A percentile compares a stretch with the other conserved stretches of the same genome.
phyloP scores from a whole-genome alignment of 1,284 basidiomycete genomes.

The Blastosporella zonata region DNA sequence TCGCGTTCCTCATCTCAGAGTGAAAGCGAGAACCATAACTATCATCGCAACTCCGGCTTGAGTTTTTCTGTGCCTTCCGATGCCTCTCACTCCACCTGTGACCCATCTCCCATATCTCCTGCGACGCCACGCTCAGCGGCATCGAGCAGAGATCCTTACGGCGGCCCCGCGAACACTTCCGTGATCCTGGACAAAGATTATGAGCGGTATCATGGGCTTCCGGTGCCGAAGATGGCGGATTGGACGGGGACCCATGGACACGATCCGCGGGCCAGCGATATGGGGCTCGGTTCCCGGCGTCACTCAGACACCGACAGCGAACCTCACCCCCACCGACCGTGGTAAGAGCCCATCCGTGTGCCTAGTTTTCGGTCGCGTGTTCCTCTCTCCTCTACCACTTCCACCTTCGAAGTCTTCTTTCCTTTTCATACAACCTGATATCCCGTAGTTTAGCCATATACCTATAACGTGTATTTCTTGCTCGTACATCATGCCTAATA shows the following conservation, averaged over 20 bases:
- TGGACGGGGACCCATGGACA: slow-evolving; percentile 10
- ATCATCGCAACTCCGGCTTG: slow-evolving; percentile 3
- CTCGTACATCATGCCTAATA: slow-evolving; percentile 6
- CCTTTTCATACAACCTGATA: slow-evolving; percentile 4
- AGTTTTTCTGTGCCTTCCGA: slow-evolving; percentile 28
- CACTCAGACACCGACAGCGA: slow-evolving; percentile 27
- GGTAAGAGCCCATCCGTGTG: slow-evolving; percentile 20
- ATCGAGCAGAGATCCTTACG: slow-evolving; percentile 19
- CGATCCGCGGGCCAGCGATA: slow-evolving; percentile 3
- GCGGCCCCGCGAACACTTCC: not conserved
- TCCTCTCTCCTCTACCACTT: not conserved
- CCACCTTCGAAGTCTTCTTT: not conserved
- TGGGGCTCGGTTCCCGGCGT: slow-evolving; percentile 15
- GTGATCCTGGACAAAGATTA: slow-evolving; percentile 5
- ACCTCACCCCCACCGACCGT: slow-evolving; percentile 29
- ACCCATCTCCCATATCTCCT: slow-evolving; percentile 47
- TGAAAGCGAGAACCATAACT: slow-evolving; percentile 7
- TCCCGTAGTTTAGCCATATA: slow-evolving; percentile 12
- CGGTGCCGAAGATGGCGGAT: slow-evolving; percentile 4
- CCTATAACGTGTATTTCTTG: slow-evolving; percentile 3
- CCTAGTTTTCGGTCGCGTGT: slow-evolving; percentile 4
- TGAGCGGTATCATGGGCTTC: slow-evolving; percentile 8
- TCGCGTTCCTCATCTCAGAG: slow-evolving; percentile 17
- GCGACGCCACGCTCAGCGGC: slow-evolving; percentile 41
- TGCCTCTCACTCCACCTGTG: slow-evolving; percentile 38